phyloP scores from a whole-genome alignment of 1,284 basidiomycete genomes.

The Marasmius sp. region DNA sequence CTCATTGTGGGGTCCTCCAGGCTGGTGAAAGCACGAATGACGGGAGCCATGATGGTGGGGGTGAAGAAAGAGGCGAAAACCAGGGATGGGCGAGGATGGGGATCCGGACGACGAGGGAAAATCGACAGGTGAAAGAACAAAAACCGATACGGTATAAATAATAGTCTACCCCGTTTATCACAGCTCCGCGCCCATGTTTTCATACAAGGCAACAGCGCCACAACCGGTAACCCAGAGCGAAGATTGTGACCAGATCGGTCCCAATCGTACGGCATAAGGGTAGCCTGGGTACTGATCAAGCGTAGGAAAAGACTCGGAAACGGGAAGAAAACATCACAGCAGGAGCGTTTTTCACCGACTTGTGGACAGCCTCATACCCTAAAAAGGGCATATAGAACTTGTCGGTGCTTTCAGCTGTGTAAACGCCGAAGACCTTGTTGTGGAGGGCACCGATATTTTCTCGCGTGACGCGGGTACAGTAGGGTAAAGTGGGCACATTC shows the following conservation, averaged over 20 bases:
- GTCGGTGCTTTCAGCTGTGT: neutral
- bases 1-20: conserved; percentile 20
- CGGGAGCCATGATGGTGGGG: neutral
- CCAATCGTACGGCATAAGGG: neutral
- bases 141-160: neutral
- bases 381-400: neutral
- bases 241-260: neutral
- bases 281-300: neutral
- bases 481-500: neutral
- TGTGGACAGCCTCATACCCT: neutral
- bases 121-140: neutral
- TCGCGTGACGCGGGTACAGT: neutral
- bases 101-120: neutral
- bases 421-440: neutral
- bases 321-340: neutral
- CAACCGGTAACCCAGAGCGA: neutral
- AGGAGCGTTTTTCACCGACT: neutral
- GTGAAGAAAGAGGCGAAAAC: neutral
- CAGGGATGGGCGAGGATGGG: neutral
- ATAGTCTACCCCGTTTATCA: neutral
- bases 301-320: neutral
- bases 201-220: neutral
- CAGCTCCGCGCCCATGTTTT: neutral
- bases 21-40: conserved; percentile 7
- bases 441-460: neutral